phyloP scores from a whole-genome alignment of 371 early-diverging fungal genomes.

The Capniomyces stellatus region DNA sequence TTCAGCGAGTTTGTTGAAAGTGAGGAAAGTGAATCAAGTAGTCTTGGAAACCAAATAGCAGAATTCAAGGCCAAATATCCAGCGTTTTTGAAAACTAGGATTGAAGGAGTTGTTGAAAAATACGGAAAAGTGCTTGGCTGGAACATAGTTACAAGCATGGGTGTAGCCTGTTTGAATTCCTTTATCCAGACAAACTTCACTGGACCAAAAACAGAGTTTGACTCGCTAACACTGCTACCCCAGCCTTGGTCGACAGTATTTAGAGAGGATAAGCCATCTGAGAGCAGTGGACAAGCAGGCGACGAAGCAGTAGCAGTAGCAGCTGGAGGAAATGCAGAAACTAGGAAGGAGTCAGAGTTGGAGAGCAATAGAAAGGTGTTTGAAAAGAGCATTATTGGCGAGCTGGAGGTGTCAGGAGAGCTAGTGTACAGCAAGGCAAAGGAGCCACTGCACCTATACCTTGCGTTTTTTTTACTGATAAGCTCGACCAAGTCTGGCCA shows the following conservation, averaged over 20 bases:
- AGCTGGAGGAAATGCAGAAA: not conserved
- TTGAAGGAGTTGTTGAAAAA: not conserved
- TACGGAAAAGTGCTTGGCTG: not conserved
- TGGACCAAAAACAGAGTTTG: constrained; percentile 17
- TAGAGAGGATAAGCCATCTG: not conserved
- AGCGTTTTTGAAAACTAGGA: not conserved
- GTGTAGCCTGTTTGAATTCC: constrained; percentile 17
- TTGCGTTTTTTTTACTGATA: constrained; percentile 44
- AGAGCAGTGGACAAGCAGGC: not conserved
- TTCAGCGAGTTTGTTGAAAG: not conserved
- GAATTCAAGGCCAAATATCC: no score
- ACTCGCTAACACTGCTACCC: constrained; percentile 14
- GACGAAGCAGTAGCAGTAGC: not conserved
- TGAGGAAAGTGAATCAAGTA: no score
- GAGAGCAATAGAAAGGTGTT: not conserved
- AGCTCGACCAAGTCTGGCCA: not conserved
- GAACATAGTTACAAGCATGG: constrained; percentile 4
- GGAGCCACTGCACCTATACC: constrained; percentile 40
- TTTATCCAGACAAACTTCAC: constrained; percentile 26
- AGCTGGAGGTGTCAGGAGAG: constrained; percentile 62
- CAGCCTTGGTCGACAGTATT: not conserved
- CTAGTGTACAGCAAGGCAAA: constrained; percentile 62
- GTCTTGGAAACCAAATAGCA: no score
- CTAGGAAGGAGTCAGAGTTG: not conserved
- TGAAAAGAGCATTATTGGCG: constrained; percentile 9